Evolutionary conservation across 208 protist species (phyloP).

Genomic region (Jaenimonas drosophilae): DNA sequence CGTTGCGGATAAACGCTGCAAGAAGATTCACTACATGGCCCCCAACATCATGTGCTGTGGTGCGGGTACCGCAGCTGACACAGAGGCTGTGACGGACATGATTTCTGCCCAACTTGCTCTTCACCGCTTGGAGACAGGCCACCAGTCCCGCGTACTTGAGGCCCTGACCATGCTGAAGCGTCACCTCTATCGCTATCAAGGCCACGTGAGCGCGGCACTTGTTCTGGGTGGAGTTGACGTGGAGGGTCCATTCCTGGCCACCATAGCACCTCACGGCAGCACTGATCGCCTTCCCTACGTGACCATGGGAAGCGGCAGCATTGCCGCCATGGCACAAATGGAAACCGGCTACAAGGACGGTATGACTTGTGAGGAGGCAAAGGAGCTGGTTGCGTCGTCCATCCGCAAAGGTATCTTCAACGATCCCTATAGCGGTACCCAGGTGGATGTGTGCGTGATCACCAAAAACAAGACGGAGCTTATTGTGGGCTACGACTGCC

Average conservation of each 20-base stretch:
- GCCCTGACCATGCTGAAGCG: slow-evolving; percentile 97
- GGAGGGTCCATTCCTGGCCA: slow-evolving; percentile 95
- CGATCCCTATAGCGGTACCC: slow-evolving; percentile 98
- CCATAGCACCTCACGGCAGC: slow-evolving; percentile 97
- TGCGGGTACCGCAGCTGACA: slow-evolving; percentile 99
- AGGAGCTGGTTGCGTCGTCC: slow-evolving; percentile 94
- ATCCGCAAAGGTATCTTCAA: slow-evolving; percentile 99
- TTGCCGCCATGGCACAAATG: slow-evolving; percentile 98
- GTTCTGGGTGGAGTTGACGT: slow-evolving; percentile 99
- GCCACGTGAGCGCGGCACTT: slow-evolving; percentile 97
- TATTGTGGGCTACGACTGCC: slow-evolving; percentile 76
- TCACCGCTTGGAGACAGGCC: slow-evolving; percentile 92
- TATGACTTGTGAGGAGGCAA: slow-evolving; percentile 95
- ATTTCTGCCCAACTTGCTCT: slow-evolving; percentile 93
- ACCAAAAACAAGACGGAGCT: slow-evolving; percentile 80
- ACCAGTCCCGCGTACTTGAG: slow-evolving; percentile 93
- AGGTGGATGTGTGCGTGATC: slow-evolving; percentile 99
- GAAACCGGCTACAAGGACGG: slow-evolving; percentile 95
- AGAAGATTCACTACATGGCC: slow-evolving; percentile 99
- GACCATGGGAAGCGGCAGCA: slow-evolving; percentile 99
- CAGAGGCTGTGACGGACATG: slow-evolving; percentile 91
- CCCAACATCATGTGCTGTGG: slow-evolving; percentile 99
- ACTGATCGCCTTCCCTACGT: slow-evolving; percentile 97
- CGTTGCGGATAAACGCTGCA: slow-evolving; percentile 99
- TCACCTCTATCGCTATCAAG: slow-evolving; percentile 97